Percentiles rank a stretch among this genome's conserved stretches.
phyloP scores from a whole-genome alignment of 164 flowering plant species.

The Houttuynia cordata region DNA sequence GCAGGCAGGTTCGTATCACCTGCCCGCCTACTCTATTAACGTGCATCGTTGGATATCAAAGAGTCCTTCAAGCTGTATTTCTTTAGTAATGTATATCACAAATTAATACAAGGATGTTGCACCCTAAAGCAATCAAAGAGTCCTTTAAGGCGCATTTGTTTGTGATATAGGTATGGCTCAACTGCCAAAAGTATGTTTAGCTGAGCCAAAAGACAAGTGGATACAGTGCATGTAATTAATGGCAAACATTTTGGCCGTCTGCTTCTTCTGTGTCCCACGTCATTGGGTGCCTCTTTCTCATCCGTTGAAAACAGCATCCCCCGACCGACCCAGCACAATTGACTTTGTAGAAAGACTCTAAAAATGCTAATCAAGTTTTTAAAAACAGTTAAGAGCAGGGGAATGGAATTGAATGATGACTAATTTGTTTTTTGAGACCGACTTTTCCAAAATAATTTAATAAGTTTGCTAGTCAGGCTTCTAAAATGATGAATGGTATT shows the following conservation, averaged over 20 bases:
- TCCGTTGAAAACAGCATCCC: conserved; percentile 1
- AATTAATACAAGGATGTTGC: not conserved
- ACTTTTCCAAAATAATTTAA: not conserved
- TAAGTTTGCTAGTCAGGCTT: not conserved
- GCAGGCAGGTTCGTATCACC: too few relatives aligned
- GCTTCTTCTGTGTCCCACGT: not conserved
- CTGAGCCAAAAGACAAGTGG: not conserved
- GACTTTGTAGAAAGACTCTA: too few relatives aligned
- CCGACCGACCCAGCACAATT: not conserved
- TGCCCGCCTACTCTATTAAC: too few relatives aligned
- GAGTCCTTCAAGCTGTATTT: too few relatives aligned
- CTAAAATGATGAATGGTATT: not conserved
- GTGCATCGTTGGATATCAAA: too few relatives aligned
- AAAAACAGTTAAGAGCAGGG: not conserved
- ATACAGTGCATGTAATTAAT: not conserved
- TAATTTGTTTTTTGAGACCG: not conserved
- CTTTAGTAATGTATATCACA: too few relatives aligned
- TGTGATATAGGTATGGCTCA: not conserved
- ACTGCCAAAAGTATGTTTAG: not conserved
- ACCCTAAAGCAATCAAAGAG: not conserved
- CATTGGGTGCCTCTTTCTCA: not conserved
- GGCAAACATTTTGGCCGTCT: not conserved
- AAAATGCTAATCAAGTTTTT: not conserved
- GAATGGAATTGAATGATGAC: not conserved
- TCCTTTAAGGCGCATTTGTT: too few relatives aligned